Base-by-base conservation (phyloP, 257 asterid species). In the Coffea canephora region DNA sequence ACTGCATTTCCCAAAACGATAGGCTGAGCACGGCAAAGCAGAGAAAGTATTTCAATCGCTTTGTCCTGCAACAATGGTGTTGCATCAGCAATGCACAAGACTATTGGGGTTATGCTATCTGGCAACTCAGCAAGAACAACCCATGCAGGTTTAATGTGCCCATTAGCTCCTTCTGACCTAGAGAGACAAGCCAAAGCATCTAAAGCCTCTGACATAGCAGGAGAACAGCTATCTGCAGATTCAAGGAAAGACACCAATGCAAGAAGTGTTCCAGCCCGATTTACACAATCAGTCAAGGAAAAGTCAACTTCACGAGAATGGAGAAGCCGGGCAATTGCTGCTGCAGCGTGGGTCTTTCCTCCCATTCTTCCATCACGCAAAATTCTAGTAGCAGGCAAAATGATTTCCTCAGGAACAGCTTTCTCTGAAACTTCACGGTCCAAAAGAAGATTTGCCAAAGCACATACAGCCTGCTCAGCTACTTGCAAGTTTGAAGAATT, bases 401-500 rank as follows among this genome's bases (percentile, higher is more conserved):
- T 82, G 46, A 92, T 89, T 82, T 96, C 97, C 91, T 96, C 99
- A 49, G 90, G 83, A 74, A 87, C 68, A 70, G 87, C 91, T 84
- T 94, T 92, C 74, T 84, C 96, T 62, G 97, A 90, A 77, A 91
- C 91, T 85, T 94, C 98, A 61, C 77, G 75, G 82, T 96, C 99
- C 88, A 96, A 87, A 76, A 96, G 95, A 83, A 96, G 87, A 94
- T 94, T 96, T 48, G 98, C 95, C 87, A 94, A 82, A 73, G 97
- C 99, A 89, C 99, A 94, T 62, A 91, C 93, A 75, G 98, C 98
- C 87, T 94, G 98, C 88, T 96, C 99, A 70, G 97, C 93, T 73
- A 96, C 96, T 80, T 83, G 91, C 81, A 94, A 86, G n/a, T 75
- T 85, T 21, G 95, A 78, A 82, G 97, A 89, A 84, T 89, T 91